Conservation (phyloP, 495 filamentous ascomycete genomes). For the Neurospora sublineolata region DNA sequence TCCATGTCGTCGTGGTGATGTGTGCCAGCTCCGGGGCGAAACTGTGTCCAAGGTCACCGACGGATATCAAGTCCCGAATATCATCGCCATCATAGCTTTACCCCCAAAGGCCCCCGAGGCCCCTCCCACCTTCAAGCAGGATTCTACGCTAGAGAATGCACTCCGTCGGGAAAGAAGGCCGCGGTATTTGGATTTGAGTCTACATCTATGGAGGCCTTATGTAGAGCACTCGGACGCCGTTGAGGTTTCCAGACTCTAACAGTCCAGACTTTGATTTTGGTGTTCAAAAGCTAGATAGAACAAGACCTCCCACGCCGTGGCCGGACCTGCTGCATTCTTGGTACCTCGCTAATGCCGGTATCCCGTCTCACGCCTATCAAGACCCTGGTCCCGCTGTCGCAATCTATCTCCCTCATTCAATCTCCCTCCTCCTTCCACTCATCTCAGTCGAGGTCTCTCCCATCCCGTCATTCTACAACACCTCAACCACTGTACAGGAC, state of each 20-base stretch:
- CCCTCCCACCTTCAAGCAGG: neutral
- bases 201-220: neutral
- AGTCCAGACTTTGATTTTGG: neutral
- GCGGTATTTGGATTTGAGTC: neutral
- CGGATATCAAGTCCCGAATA: neutral
- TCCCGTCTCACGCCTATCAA: neutral
- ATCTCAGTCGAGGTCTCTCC: neutral
- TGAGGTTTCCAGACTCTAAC: neutral
- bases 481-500: neutral
- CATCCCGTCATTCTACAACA: neutral
- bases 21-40: too few species aligned
- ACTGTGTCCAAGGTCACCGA: neutral
- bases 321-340: neutral
- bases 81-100: neutral
- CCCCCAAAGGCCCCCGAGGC: neutral
- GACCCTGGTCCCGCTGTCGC: neutral
- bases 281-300: neutral
- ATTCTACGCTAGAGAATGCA: neutral
- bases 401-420: neutral
- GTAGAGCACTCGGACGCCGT: neutral
- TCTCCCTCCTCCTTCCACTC: neutral
- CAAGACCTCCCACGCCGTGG: neutral
- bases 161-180: neutral
- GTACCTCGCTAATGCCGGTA: neutral
- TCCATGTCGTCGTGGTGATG: neutral